Evolutionary conservation across 208 protist species (phyloP).

Genomic region (Trichomonas gallinae): DNA sequence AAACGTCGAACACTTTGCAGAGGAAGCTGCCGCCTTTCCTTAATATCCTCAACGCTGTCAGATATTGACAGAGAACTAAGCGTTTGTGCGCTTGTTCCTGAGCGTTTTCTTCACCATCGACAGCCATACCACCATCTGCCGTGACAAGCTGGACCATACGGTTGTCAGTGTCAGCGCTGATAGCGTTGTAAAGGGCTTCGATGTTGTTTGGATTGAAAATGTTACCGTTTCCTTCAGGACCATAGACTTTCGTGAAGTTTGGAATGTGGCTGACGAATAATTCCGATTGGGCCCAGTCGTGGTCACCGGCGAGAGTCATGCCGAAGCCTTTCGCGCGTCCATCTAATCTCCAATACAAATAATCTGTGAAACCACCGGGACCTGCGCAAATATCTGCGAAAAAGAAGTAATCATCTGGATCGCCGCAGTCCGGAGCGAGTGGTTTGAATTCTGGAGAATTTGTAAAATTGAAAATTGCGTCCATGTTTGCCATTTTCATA

Average conservation of each 20-base stretch:
- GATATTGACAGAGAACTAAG: conserved; percentile 4
- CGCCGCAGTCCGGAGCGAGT: not conserved
- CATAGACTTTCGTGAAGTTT: not conserved
- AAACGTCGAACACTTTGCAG: conserved; percentile 13
- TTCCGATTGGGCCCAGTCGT: not conserved
- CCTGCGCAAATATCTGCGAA: conserved; percentile 27
- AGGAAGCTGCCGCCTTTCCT: not conserved
- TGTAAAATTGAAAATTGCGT: not conserved
- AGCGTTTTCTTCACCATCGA: conserved; percentile 12
- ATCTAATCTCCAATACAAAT: not conserved
- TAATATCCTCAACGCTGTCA: not conserved
- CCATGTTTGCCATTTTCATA: conserved; percentile 9
- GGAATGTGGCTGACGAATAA: not conserved
- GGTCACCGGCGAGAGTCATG: not conserved
- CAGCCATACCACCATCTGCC: conserved; percentile 15
- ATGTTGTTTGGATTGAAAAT: not conserved
- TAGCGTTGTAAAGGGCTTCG: not conserved
- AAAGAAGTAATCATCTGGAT: not conserved
- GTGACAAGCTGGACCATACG: not conserved
- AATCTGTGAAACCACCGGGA: conserved; percentile 25
- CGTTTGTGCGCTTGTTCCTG: conserved; percentile 1
- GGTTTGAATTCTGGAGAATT: not conserved
- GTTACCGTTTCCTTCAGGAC: not conserved
- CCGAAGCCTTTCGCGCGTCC: not conserved
- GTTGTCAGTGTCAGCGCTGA: not conserved